These are phyloP conservation scores for Colletotrichum gigasporum DNA, from an alignment of 2,329 filamentous ascomycete species.

Conservation along the genomic window DNA sequence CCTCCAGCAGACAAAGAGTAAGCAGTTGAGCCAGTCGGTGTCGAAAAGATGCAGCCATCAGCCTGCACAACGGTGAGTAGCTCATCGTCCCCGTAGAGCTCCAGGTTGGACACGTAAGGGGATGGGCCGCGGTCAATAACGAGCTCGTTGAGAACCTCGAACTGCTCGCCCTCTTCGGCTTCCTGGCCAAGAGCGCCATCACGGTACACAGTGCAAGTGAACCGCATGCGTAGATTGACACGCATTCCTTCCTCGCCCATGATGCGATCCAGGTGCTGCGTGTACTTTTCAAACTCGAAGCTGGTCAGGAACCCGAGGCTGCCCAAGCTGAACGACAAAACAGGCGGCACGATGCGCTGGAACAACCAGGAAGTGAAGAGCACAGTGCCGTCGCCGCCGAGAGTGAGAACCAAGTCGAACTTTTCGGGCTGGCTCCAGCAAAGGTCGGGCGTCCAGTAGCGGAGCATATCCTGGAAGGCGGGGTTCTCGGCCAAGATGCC, in stretches of 20 bases:
- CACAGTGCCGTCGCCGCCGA: constrained; percentile 88
- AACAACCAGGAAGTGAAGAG: constrained; percentile 93
- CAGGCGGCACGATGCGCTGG: constrained; percentile 85
- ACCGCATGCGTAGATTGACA: constrained; percentile 97
- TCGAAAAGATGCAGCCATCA: constrained; percentile 97
- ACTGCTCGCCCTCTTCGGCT: constrained; percentile 90
- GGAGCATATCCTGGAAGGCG: constrained; percentile 83
- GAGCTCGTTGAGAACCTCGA: constrained; percentile 97
- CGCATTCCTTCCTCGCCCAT: constrained; percentile 98
- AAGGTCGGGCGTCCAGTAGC: constrained; percentile 95
- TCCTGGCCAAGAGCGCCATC: constrained; percentile 68
- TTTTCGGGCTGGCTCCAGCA: constrained; percentile 95
- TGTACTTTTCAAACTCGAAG: constrained; percentile 89
- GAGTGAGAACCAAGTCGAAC: constrained; percentile 91
- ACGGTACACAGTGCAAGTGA: constrained; percentile 96
- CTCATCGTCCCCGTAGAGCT: constrained; percentile 95
- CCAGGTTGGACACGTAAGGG: constrained; percentile 95
- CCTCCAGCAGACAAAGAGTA: constrained; percentile 97
- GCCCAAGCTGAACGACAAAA: constrained; percentile 84
- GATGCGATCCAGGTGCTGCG: constrained; percentile 83
- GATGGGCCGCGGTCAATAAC: constrained; percentile 98
- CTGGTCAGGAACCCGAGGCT: constrained; percentile 90
- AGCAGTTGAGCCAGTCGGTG: constrained; percentile 92
- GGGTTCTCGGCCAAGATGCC: constrained; percentile 78
- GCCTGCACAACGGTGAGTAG: constrained; percentile 95